A percentile compares a stretch with the other conserved stretches of the same genome.
Conservation (phyloP, 2,329 filamentous ascomycete genomes). For the Elsinoe arachidis region DNA sequence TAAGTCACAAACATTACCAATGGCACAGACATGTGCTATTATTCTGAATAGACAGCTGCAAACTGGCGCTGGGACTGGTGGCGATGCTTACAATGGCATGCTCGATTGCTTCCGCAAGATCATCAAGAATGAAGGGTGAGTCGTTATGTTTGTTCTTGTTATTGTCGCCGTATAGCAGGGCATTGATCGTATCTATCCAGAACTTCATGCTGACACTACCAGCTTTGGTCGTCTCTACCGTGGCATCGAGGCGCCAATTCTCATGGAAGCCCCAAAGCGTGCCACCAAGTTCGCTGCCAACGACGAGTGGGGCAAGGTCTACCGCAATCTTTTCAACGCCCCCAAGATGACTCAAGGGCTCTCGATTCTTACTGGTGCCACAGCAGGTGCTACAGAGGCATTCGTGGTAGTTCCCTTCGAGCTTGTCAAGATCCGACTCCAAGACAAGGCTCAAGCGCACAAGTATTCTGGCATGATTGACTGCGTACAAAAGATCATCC, state of each 20-base stretch:
- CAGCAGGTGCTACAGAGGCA: conserved; percentile 88
- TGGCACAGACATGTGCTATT: not conserved
- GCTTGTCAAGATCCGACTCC: conserved; percentile 94
- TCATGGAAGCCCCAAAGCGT: conserved; percentile 94
- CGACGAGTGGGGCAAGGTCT: conserved; percentile 95
- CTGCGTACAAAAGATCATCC: conserved; percentile 71
- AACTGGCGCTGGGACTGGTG: conserved; percentile 58
- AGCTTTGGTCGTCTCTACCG: conserved; percentile 88
- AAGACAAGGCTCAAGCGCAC: conserved; percentile 86
- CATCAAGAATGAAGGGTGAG: conserved; percentile 85
- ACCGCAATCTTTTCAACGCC: conserved; percentile 75
- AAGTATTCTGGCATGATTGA: conserved; percentile 80
- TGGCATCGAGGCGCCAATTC: conserved; percentile 87
- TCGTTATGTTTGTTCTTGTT: not conserved
- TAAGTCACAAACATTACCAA: conserved; percentile 40
- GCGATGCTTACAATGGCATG: conserved; percentile 93
- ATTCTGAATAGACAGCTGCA: conserved; percentile 65
- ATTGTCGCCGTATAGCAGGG: not conserved
- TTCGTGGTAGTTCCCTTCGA: conserved; percentile 98
- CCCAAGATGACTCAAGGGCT: conserved; percentile 85
- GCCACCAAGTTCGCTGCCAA: conserved; percentile 99
- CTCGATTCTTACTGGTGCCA: conserved; percentile 86
- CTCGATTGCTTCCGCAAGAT: conserved; percentile 97
- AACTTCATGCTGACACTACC: conserved; percentile 12
- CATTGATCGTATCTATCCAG: too few relatives aligned